A percentile compares a stretch with the other conserved stretches of the same genome.
phyloP scores from a whole-genome alignment of 202 grass and related monocot species.

The Tripidium arundinaceum region DNA sequence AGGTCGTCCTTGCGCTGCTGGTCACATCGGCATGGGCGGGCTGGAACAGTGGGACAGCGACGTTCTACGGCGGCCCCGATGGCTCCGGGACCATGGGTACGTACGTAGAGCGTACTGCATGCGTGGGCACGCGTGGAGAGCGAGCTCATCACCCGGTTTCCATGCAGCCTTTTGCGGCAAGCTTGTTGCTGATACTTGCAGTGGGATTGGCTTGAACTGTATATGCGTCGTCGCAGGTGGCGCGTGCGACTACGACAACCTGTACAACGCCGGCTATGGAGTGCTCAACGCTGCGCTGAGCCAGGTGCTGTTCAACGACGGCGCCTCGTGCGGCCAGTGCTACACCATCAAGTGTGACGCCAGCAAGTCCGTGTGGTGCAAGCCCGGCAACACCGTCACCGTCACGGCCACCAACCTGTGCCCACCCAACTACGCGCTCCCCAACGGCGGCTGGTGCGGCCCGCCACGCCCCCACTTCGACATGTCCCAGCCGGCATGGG shows the following conservation, averaged over 20 bases:
- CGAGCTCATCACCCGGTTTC: too few species aligned
- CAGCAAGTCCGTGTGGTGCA: not conserved
- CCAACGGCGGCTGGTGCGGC: constrained; percentile 44
- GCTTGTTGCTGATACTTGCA: not conserved
- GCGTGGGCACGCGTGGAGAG: too few species aligned
- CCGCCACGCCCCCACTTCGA: constrained; percentile 30
- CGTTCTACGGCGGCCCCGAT: constrained; percentile 46
- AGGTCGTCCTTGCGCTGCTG: not conserved
- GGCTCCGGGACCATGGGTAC: constrained; percentile 45
- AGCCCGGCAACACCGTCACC: constrained; percentile 13
- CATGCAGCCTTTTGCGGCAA: too few species aligned
- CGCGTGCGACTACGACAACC: constrained; percentile 58
- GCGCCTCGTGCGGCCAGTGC: constrained; percentile 64
- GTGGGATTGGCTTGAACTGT: not conserved
- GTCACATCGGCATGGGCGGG: not conserved
- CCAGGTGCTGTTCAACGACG: constrained; percentile 62
- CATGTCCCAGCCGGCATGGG: constrained; percentile 43
- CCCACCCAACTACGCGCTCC: constrained; percentile 27
- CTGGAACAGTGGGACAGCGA: constrained; percentile 32
- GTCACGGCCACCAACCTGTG: constrained; percentile 42
- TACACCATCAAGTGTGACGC: constrained; percentile 53
- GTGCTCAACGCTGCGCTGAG: constrained; percentile 62
- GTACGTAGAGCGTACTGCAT: too few species aligned
- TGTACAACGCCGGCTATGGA: constrained; percentile 56
- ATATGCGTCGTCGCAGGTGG: constrained; percentile 14